A percentile compares a stretch with the other conserved stretches of the same genome.
Conservation (phyloP, 345 rosid species). For the Populus nigra region DNA sequence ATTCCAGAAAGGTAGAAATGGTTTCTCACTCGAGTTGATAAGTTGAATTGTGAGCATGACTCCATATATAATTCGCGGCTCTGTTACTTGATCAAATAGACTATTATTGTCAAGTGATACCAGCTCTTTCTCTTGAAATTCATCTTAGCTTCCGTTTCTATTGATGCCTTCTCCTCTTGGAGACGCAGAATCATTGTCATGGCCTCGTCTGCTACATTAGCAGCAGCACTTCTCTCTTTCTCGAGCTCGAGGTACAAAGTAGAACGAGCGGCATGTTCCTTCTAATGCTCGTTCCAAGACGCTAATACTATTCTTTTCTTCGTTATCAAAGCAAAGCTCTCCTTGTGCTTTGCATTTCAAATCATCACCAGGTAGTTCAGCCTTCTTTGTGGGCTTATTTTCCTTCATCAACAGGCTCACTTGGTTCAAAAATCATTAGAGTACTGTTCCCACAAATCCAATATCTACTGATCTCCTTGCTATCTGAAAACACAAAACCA, state of each 20-base stretch:
- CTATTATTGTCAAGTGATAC: constrained; percentile 17
- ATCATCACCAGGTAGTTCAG: constrained; percentile 16
- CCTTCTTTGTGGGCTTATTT: constrained; percentile 27
- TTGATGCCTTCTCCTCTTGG: constrained; percentile 74
- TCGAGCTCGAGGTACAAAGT: constrained; percentile 61
- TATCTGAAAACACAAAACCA: constrained; percentile 34
- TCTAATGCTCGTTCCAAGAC: constrained; percentile 53
- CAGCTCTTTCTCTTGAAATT: constrained; percentile 21
- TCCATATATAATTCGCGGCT: constrained; percentile 14
- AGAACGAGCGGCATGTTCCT: constrained; percentile 45
- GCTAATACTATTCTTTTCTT: constrained; percentile 33
- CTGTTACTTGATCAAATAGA: constrained; percentile 15
- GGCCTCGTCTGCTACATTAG: constrained; percentile 86
- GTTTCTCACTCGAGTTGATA: constrained; percentile 25
- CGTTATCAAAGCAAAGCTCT: constrained; percentile 27
- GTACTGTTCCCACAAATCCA: constrained; percentile 11
- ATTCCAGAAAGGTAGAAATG: constrained; percentile 18
- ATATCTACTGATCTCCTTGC: constrained; percentile 28
- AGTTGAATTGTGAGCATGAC: constrained; percentile 3
- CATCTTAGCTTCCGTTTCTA: constrained; percentile 74
- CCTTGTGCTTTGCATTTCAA: constrained; percentile 24
- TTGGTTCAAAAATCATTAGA: constrained; percentile 25
- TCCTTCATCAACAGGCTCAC: constrained; percentile 18
- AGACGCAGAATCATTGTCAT: constrained; percentile 85
- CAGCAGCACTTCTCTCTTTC: constrained; percentile 81